phyloP scores from a whole-genome alignment of 192 early-diverging fungal genomes.

The Backusella psychrophila region DNA sequence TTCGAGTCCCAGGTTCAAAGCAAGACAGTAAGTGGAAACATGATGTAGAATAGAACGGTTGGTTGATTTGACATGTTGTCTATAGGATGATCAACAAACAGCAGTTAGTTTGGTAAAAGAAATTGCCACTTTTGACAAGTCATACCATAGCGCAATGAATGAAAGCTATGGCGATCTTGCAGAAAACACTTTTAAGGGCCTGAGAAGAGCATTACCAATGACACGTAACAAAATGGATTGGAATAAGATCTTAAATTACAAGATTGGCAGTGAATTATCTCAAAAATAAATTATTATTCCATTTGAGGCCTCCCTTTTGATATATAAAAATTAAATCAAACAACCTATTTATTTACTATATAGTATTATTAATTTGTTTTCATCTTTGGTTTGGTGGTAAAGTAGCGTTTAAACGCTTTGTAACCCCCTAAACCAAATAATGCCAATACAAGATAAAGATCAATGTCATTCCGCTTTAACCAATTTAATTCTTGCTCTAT shows the following conservation, averaged over 20 bases:
- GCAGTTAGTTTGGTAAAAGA: slow-evolving; percentile 60
- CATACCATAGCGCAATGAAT: slow-evolving; percentile 85
- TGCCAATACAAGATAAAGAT: not conserved
- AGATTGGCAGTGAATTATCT: slow-evolving; percentile 42
- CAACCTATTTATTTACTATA: not conserved
- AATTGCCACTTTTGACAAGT: slow-evolving; percentile 71
- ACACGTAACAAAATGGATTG: slow-evolving; percentile 94
- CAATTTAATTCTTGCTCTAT: not conserved
- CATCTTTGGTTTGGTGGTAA: not conserved
- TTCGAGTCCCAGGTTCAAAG: slow-evolving; percentile 38
- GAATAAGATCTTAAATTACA: slow-evolving; percentile 77
- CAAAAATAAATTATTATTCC: slow-evolving; percentile 23
- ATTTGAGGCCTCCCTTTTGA: not conserved
- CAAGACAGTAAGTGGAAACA: not conserved
- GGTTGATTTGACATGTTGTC: not conserved
- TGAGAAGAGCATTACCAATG: slow-evolving; percentile 87
- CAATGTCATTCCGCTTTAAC: not conserved
- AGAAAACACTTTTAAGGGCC: slow-evolving; percentile 86
- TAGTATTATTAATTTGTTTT: not conserved
- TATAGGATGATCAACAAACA: slow-evolving; percentile 20
- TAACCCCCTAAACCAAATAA: not conserved
- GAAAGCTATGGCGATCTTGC: slow-evolving; percentile 77
- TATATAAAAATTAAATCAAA: not conserved
- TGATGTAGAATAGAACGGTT: not conserved
- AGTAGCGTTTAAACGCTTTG: not conserved